Evolutionary conservation across 2,329 filamentous ascomycete genomes (phyloP), one percentile per base, ranked within the genome.

Genomic region (Calonectria ilicicola): DNA sequence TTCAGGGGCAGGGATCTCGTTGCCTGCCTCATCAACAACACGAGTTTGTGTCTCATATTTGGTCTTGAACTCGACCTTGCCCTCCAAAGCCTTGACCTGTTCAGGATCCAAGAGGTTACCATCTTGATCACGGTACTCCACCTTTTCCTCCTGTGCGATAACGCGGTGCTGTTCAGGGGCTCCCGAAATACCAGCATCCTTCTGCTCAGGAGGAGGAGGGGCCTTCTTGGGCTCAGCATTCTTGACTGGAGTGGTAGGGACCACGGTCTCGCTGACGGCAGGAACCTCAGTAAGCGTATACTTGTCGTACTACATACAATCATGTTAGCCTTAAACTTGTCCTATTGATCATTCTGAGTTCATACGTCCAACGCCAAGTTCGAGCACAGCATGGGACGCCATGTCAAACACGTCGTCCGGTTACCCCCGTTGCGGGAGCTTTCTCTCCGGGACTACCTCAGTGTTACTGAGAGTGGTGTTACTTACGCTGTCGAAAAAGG

Each of bases 1-100:
- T 27, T 83, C 82, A 17, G 86, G 85, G 40, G 83, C 78, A 14
- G 83, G 82, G n/a, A 98, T 85, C 81, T 97, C 94, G 76, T 96
- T 95, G 72, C 96, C 97, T 51, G 91, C 83, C 65, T 90, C 91
- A 83, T 98, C 95, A 47, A 98, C 88, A 69, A 98, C 85, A 70
- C 95, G 93, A 10, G 95, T 98, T 76, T 94, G 91, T n/a, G 96
- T 98, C 88, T 98, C 96, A 82, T 98, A 98, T 77, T 93, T 93
- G 15, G 97, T 98, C 86, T 97, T 93, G 86, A 99, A 98, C 80
- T 95, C 95, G 72, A 98, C 96, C 85, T 98, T 97, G 80, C 96
- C 97, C 83, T 96, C 91, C 38, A 99, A 91, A 23, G 90, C 91
- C 80, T 93, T 91, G 72, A 99, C 95, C 82, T 98, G 91, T 80